Evolutionary conservation across 2,329 filamentous ascomycete genomes (phyloP), one percentile per base, ranked within the genome.

Genomic region (Arthrobotrys pseudoclavata): DNA sequence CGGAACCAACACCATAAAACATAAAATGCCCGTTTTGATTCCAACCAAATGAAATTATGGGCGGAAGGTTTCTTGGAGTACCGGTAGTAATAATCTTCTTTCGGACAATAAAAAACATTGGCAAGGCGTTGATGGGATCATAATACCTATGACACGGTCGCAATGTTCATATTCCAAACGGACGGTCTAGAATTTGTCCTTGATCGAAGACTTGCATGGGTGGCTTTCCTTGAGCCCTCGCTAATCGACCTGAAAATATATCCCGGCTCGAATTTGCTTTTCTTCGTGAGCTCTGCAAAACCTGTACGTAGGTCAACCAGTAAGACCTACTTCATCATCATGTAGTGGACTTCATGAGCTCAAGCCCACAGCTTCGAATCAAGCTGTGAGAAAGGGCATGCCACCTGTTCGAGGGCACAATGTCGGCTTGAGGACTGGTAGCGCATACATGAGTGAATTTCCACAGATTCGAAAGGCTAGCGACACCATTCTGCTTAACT

Each of bases 191-290:
- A 60, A 60, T 60, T 60, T 26, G 34, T 60, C 55, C 34, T n/a
- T 13, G 7, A 24, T n/a, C 55, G 55, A 60, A 60, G 31, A 26
- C 26, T 53, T 53, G 55, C 31, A 15, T 50, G 45, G 42, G 42
- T 70, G 67, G 67, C 55, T 70, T 45, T 45, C 13, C 26, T 10
- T 12, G 22, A 40, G 29, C 22, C n/a, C 40, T 70, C 67, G 67
- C 67, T 53, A 70, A 70, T 70, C 67, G 45, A 34, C 7, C 22
- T 53, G 67, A 53, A 9, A 48, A 31, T 31, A 20, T 20, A 31
- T 48, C 34, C 34, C 20, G 26, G 34, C 22, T 42, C 10, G 34
- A n/a, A 20, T 24, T 60, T 34, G 20, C n/a, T 9, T 24, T 40
- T 60, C 52, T 53, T 60, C 52, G n/a, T 24, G 12, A 50, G 22